These are phyloP conservation scores for Aspergillus bertholletiae DNA, from an alignment of 495 filamentous ascomycete species.

Conservation along the genomic window DNA sequence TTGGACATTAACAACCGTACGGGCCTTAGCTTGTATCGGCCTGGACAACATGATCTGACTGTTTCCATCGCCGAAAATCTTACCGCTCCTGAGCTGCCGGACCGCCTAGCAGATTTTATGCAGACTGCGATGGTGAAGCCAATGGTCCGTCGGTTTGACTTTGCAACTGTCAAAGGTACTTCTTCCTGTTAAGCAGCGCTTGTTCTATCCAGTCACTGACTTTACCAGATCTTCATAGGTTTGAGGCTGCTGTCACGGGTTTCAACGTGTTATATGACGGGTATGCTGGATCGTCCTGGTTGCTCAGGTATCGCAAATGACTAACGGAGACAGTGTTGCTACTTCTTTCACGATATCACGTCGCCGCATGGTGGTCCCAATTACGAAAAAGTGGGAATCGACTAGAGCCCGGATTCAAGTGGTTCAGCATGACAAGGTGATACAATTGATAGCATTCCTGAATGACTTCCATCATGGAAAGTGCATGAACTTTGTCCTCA, in stretches of 20 bases:
- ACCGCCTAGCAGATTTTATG: slow-evolving; percentile 53
- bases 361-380: slow-evolving; percentile 82
- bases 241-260: slow-evolving; percentile 73
- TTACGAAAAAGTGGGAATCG: slow-evolving; percentile 88
- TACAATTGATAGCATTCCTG: slow-evolving; percentile 80
- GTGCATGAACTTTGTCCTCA: slow-evolving; percentile 83
- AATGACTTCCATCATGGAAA: slow-evolving; percentile 72
- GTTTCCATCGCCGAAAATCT: slow-evolving; percentile 64
- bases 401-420: slow-evolving; percentile 71
- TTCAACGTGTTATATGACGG: slow-evolving; percentile 73
- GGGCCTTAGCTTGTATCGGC: slow-evolving; percentile 60
- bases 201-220: slow-evolving; percentile 34
- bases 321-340: slow-evolving; percentile 32
- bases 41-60: slow-evolving; percentile 64
- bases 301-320: background rate
- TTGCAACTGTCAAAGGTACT: slow-evolving; percentile 37
- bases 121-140: slow-evolving; percentile 36
- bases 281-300: slow-evolving; percentile 19
- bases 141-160: slow-evolving; percentile 42
- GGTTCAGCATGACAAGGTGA: slow-evolving; percentile 64
- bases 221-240: slow-evolving; percentile 63
- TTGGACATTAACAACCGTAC: slow-evolving; percentile 56
- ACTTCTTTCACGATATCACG: slow-evolving; percentile 75
- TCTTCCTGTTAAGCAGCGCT: background rate
- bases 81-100: slow-evolving; percentile 50